Evolutionary conservation across 352 stramenopile species (phyloP).

Genomic region (Phytophthora pluvialis): DNA sequence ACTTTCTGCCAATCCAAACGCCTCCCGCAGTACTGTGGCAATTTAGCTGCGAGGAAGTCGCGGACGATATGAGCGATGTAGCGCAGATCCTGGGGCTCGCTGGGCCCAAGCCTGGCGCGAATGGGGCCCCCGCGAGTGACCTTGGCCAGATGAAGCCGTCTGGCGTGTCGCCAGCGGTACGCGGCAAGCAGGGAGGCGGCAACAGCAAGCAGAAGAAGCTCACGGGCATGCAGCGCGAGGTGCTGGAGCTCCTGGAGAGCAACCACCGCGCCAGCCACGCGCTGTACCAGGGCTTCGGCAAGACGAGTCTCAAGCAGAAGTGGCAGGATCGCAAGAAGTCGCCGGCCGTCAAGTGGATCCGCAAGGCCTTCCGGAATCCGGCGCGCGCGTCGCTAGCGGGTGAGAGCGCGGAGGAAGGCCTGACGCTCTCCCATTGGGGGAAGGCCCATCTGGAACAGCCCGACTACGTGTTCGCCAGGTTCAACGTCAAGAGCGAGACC

Average conservation of each 20-base stretch:
- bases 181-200: constrained; percentile 27
- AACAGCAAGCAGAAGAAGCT: constrained; percentile 56
- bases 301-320: constrained; percentile 69
- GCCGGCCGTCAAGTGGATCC: constrained; percentile 68
- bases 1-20: constrained; percentile 16
- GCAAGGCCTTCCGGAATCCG: constrained; percentile 67
- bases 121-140: constrained; percentile 37
- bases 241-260: constrained; percentile 69
- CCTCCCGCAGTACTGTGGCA: neutral
- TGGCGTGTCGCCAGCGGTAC: constrained; percentile 20
- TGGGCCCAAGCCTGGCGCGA: constrained; percentile 25
- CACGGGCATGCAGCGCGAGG: constrained; percentile 69
- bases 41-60: neutral
- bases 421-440: constrained; percentile 68
- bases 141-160: constrained; percentile 66
- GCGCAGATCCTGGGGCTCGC: constrained; percentile 72
- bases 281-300: constrained; percentile 65
- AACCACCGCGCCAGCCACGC: constrained; percentile 66
- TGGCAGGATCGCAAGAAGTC: constrained; percentile 56
- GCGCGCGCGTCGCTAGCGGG: constrained; percentile 51
- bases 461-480: constrained; percentile 75
- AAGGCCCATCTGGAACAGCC: constrained; percentile 61
- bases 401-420: constrained; percentile 43
- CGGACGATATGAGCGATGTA: constrained; percentile 62
- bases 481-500: constrained; percentile 66